These are phyloP conservation scores for Grosmannia clavigera DNA, from an alignment of 2,329 filamentous ascomycete species.

Conservation along the genomic window DNA sequence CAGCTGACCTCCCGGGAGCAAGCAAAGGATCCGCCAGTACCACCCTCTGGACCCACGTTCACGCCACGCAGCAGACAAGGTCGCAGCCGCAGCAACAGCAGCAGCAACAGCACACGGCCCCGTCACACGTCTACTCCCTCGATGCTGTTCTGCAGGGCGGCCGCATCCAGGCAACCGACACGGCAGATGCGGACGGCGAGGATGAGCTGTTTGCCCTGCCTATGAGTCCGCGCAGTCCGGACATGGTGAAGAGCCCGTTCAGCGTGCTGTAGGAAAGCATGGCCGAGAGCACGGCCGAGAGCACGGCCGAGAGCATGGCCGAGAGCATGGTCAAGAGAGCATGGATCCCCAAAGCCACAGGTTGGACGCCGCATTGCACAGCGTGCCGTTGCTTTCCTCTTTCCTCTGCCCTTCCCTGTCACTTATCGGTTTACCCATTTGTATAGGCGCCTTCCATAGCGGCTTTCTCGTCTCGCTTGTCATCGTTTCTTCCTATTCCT, in stretches of 20 bases:
- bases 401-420: background rate
- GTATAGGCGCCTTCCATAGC: background rate
- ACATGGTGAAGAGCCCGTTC: conserved; percentile 77
- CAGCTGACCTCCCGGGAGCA: conserved; percentile 21
- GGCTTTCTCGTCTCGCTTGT: background rate
- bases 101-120: background rate
- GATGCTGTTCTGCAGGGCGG: conserved; percentile 27
- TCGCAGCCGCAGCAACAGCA: too few species aligned
- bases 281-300: background rate
- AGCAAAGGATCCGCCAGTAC: background rate
- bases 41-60: background rate
- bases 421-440: background rate
- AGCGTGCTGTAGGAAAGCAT: conserved; percentile 28
- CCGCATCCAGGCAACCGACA: background rate
- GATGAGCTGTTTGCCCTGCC: conserved; percentile 82
- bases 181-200: conserved; percentile 39
- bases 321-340: background rate
- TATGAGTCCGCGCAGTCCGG: conserved; percentile 74
- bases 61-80: background rate
- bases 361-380: background rate
- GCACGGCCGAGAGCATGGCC: background rate
- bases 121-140: conserved; percentile 17
- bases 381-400: background rate
- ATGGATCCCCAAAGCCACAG: too few species aligned
- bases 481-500: background rate